These are phyloP conservation scores for Citrullus amarus DNA, from an alignment of 306 rosid species.

Conservation along the genomic window DNA sequence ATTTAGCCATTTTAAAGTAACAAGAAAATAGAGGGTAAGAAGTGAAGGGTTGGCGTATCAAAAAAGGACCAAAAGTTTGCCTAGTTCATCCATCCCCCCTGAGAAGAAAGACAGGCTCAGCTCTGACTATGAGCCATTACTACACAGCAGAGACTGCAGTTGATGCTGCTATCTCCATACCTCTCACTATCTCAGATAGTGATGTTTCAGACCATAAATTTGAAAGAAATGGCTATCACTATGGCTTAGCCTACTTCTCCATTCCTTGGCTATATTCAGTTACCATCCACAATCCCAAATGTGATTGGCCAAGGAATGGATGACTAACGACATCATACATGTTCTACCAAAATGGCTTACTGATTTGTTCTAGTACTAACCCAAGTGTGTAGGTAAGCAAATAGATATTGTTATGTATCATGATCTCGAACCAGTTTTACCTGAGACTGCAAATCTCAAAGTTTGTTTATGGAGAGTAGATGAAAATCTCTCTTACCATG, in stretches of 20 bases:
- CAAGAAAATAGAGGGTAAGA: not conserved
- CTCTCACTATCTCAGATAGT: not conserved
- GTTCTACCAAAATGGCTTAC: not conserved
- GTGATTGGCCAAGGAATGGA: not conserved
- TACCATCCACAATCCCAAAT: not conserved
- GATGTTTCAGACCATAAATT: not conserved
- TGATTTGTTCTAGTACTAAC: not conserved
- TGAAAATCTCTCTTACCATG: not conserved
- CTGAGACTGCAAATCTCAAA: not conserved
- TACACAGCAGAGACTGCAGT: not conserved
- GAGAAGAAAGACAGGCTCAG: not conserved
- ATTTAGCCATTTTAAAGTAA: not conserved
- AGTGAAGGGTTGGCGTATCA: not conserved
- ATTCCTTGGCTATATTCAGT: not conserved
- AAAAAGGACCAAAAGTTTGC: not conserved
- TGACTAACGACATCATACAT: not conserved
- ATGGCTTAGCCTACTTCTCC: not conserved
- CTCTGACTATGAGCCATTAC: not conserved
- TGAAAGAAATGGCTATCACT: not conserved
- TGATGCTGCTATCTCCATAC: not conserved
- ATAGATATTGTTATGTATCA: not conserved
- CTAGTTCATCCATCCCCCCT: slow-evolving; percentile 3
- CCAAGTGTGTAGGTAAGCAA: not conserved
- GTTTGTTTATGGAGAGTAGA: not conserved
- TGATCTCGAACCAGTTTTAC: not conserved